Evolutionary conservation across 1,139 yeast species (phyloP).

Genomic region (Saccharomycopsis phalli): DNA sequence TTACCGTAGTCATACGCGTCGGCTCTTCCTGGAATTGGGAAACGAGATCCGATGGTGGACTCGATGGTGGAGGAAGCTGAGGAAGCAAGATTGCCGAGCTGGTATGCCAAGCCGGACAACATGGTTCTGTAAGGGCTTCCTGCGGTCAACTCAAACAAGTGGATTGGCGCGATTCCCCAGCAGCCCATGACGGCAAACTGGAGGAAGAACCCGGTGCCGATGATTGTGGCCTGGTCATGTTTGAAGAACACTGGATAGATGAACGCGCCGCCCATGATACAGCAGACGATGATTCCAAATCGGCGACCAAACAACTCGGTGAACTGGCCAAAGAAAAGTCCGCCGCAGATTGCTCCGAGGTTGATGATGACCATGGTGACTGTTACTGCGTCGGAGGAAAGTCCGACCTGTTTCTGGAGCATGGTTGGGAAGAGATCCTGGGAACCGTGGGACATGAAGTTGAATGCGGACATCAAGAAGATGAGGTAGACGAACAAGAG

Average conservation of each 20-base stretch:
- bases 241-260: constrained; percentile 45
- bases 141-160: constrained; percentile 47
- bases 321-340: constrained; percentile 37
- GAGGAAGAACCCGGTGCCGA: constrained; percentile 39
- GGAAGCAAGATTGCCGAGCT: constrained; percentile 50
- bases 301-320: constrained; percentile 42
- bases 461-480: constrained; percentile 33
- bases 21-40: constrained; percentile 30
- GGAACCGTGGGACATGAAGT: constrained; percentile 36
- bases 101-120: constrained; percentile 47
- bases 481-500: constrained; percentile 31
- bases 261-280: constrained; percentile 41
- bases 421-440: constrained; percentile 38
- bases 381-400: constrained; percentile 34
- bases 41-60: constrained; percentile 41
- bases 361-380: constrained; percentile 40
- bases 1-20: constrained; percentile 32
- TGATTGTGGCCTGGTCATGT: constrained; percentile 29
- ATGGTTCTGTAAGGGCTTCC: constrained; percentile 43
- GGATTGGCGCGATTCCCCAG: constrained; percentile 50
- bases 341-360: constrained; percentile 45
- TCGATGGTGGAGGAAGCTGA: constrained; percentile 59
- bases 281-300: constrained; percentile 35
- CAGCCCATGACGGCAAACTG: constrained; percentile 49
- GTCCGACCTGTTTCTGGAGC: constrained; percentile 30